Conservation (phyloP, 75 land plant species). For the Cunninghamia lanceolata region DNA sequence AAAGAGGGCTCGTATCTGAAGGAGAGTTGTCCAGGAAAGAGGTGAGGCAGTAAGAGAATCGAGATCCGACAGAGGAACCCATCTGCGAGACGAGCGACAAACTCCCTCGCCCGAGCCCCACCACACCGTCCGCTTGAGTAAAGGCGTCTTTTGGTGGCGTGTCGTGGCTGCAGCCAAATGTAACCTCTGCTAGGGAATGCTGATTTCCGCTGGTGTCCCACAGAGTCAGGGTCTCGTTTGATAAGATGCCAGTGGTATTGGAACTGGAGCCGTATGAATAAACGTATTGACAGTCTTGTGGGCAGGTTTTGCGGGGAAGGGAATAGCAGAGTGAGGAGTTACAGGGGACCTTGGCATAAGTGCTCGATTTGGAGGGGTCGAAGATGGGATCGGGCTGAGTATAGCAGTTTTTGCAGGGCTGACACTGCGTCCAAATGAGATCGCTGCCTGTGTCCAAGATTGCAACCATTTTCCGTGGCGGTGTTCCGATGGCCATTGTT, state of each 20-base stretch:
- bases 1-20: slow-evolving; percentile 20
- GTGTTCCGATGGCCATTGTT: slow-evolving; percentile 51
- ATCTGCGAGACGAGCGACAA: slow-evolving; percentile 48
- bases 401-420: slow-evolving; percentile 47
- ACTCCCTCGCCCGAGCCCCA: slow-evolving; percentile 34
- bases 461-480: slow-evolving; percentile 28
- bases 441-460: slow-evolving; percentile 68
- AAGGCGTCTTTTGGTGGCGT: not conserved
- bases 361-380: slow-evolving; percentile 31
- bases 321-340: slow-evolving; percentile 15
- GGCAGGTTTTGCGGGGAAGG: not conserved
- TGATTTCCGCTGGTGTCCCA: not conserved
- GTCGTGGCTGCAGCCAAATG: slow-evolving; percentile 29
- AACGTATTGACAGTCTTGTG: slow-evolving; percentile 12
- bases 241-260: slow-evolving; percentile 14
- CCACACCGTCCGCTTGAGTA: slow-evolving; percentile 15
- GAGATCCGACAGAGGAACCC: no score
- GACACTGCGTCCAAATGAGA: slow-evolving; percentile 63
- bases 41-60: slow-evolving; percentile 65
- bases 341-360: slow-evolving; percentile 47
- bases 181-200: not conserved
- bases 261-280: slow-evolving; percentile 35
- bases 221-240: slow-evolving; percentile 28
- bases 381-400: slow-evolving; percentile 33
- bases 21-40: not conserved